Conservation (phyloP, 305 asterid species). For the Rubia peregrina region DNA sequence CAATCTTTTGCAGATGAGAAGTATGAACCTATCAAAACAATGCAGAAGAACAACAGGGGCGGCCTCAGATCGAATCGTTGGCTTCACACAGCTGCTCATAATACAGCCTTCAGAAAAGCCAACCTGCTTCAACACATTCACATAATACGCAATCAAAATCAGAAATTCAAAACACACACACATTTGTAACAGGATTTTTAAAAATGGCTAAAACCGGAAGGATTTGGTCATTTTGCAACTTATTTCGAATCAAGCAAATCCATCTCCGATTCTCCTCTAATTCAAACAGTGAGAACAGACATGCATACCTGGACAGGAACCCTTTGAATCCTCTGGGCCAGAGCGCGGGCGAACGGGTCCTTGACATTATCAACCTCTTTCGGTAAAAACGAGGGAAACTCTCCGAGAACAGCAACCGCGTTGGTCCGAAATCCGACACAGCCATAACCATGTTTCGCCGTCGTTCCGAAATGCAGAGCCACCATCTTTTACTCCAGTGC, state of each 20-base stretch:
- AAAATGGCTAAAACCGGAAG: background rate
- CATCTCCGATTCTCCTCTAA: no score
- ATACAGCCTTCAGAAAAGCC: constrained; percentile 51
- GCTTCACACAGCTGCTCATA: constrained; percentile 84
- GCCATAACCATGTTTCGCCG: background rate
- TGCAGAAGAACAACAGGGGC: constrained; percentile 80
- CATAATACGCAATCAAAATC: background rate
- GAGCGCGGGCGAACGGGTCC: constrained; percentile 59
- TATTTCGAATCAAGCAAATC: background rate
- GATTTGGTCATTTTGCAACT: background rate
- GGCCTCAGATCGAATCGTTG: constrained; percentile 31
- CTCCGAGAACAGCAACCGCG: constrained; percentile 19
- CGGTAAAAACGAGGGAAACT: constrained; percentile 42
- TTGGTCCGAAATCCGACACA: background rate
- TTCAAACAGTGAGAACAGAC: background rate
- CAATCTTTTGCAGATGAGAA: background rate
- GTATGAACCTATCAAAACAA: constrained; percentile 68
- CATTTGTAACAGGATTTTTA: background rate
- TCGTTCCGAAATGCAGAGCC: background rate
- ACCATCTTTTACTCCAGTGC: background rate
- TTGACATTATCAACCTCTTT: constrained; percentile 49
- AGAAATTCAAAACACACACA: background rate
- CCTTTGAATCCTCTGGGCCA: constrained; percentile 68
- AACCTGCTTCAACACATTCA: constrained; percentile 31
- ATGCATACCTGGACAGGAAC: constrained; percentile 55